Conservation (phyloP, 768 basidiomycete species). For the Grammothele lineata region DNA sequence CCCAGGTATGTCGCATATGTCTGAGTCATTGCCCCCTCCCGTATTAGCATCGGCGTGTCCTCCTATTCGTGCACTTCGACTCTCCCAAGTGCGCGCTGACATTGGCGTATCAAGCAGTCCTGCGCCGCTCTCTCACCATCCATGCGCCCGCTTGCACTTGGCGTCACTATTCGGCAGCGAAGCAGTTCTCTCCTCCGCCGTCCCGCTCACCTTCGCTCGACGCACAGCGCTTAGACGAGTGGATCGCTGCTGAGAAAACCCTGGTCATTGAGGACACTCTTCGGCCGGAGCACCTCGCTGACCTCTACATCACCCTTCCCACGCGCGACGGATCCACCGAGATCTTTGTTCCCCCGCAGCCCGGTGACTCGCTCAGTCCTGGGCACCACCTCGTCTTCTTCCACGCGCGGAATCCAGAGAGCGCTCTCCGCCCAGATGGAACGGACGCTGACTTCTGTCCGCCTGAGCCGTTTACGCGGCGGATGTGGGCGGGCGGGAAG, state of each 20-base stretch:
- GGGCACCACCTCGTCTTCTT: slow-evolving; percentile 78
- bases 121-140: slow-evolving; percentile 13
- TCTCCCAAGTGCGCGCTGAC: slow-evolving; percentile 7
- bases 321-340: slow-evolving; percentile 58
- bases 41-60: too few species aligned
- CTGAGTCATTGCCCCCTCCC: too few species aligned
- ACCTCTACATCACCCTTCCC: slow-evolving; percentile 67
- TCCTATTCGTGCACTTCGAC: too few species aligned
- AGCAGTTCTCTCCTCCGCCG: slow-evolving; percentile 4
- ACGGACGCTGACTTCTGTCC: slow-evolving; percentile 72
- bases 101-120: slow-evolving; percentile 7
- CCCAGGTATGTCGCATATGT: too few species aligned
- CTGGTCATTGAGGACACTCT: slow-evolving; percentile 47
- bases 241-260: slow-evolving; percentile 48
- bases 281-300: slow-evolving; percentile 51
- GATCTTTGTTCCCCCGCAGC: slow-evolving; percentile 29
- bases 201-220: slow-evolving; percentile 1
- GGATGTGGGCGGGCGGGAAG: slow-evolving; percentile 81
- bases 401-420: slow-evolving; percentile 59
- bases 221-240: slow-evolving; percentile 39
- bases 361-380: slow-evolving; percentile 42
- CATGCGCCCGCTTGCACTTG: slow-evolving; percentile 1
- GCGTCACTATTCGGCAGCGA: slow-evolving; percentile 9
- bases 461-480: slow-evolving; percentile 63
- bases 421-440: slow-evolving; percentile 56